Evolutionary conservation across 768 basidiomycete genomes (phyloP).

Genomic region (Dioszegia crocea): DNA sequence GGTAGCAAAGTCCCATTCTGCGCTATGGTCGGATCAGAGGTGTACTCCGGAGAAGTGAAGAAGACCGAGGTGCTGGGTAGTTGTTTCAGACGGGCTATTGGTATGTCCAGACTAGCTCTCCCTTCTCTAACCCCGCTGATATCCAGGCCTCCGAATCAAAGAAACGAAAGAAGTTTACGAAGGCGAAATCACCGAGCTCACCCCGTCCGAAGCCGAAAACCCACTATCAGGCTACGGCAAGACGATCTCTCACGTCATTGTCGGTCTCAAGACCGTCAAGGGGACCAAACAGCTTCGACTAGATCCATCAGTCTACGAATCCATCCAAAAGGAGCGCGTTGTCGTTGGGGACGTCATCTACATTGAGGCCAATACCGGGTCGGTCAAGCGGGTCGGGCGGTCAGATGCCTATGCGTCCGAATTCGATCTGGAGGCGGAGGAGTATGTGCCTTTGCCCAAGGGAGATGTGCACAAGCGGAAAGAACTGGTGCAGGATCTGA

Average conservation of each 20-base stretch:
- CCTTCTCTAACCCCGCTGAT: neutral
- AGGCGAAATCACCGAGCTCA: constrained; percentile 95
- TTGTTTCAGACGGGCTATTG: constrained; percentile 89
- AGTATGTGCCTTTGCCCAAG: constrained; percentile 94
- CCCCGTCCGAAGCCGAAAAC: constrained; percentile 94
- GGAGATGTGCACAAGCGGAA: constrained; percentile 95
- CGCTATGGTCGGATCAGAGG: constrained; percentile 97
- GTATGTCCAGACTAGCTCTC: constrained; percentile 57
- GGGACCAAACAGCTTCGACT: constrained; percentile 91
- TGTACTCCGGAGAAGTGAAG: constrained; percentile 94
- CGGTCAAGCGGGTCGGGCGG: constrained; percentile 91
- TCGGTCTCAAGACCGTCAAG: constrained; percentile 88
- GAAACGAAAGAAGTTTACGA: constrained; percentile 99
- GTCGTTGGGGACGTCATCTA: constrained; percentile 96
- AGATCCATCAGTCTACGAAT: constrained; percentile 93
- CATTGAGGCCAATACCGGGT: constrained; percentile 86
- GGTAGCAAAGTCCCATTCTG: constrained; percentile 95
- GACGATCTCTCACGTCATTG: constrained; percentile 94
- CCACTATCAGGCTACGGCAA: constrained; percentile 97
- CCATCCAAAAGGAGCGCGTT: constrained; percentile 94
- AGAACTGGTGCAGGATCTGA: constrained; percentile 91
- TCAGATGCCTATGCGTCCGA: constrained; percentile 97
- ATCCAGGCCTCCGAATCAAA: constrained; percentile 86
- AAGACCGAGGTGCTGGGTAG: constrained; percentile 98
- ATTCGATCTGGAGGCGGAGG: constrained; percentile 96